These are phyloP conservation scores for Sextonia rubra DNA, from an alignment of 164 flowering plant species.

Conservation along the genomic window DNA sequence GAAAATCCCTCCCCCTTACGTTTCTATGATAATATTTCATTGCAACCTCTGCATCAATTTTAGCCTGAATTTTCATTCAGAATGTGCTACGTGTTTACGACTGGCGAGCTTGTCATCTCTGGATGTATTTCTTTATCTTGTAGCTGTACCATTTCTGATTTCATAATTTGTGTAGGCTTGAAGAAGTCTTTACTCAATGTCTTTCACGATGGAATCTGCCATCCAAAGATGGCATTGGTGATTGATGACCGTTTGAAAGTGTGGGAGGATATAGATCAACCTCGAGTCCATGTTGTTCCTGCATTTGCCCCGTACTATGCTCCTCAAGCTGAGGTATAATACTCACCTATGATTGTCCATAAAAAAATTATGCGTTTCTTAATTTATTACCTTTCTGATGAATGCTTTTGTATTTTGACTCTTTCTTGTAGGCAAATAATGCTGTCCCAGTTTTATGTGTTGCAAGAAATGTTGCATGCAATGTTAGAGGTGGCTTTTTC, in stretches of 20 bases:
- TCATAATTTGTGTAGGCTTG: conserved; percentile 40
- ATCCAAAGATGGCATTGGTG: conserved; percentile 97
- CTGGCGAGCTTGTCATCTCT: too few relatives aligned
- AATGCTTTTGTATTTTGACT: conserved; percentile 1
- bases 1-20: too few relatives aligned
- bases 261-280: conserved; percentile 98
- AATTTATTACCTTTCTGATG: conserved; percentile 2
- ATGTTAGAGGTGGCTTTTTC: conserved; percentile 96
- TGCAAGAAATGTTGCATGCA: conserved; percentile 99
- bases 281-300: conserved; percentile 97
- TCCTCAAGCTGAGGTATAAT: conserved; percentile 94
- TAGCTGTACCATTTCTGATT: not conserved
- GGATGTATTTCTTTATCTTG: too few relatives aligned
- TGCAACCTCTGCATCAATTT: too few relatives aligned
- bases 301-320: conserved; percentile 99
- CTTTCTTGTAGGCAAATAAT: conserved; percentile 63
- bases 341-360: not conserved
- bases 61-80: too few relatives aligned
- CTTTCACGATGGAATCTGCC: conserved; percentile 84
- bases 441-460: conserved; percentile 81
- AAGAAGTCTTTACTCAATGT: conserved; percentile 90
- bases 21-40: too few relatives aligned
- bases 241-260: conserved; percentile 98
- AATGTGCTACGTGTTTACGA: too few relatives aligned
- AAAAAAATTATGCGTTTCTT: not conserved